phyloP scores from a whole-genome alignment of 1,284 basidiomycete genomes.

The Prillingera fragicola region DNA sequence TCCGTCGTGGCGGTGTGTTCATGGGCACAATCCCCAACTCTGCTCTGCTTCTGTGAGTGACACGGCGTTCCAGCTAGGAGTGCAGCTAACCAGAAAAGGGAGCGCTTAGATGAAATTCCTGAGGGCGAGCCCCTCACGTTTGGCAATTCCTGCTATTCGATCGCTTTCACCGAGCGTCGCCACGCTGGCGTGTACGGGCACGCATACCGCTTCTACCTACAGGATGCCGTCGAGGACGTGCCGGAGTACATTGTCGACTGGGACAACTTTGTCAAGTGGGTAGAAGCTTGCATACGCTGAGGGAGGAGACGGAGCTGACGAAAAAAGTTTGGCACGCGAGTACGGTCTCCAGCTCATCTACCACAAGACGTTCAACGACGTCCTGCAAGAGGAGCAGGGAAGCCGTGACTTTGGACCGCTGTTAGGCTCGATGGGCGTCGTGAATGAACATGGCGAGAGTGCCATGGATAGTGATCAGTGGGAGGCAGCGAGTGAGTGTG shows the following conservation, averaged over 20 bases:
- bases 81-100: constrained; percentile 49
- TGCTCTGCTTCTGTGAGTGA: constrained; percentile 66
- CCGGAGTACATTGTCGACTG: constrained; percentile 95
- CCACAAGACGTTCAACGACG: constrained; percentile 80
- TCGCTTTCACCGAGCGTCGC: constrained; percentile 69
- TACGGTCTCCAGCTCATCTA: constrained; percentile 72
- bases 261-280: constrained; percentile 82
- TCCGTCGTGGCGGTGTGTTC: constrained; percentile 79
- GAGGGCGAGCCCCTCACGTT: constrained; percentile 63
- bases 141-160: constrained; percentile 83
- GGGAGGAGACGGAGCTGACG: neutral
- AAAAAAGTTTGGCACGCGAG: constrained; percentile 68
- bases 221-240: constrained; percentile 93
- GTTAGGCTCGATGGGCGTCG: constrained; percentile 80
- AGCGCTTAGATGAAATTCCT: constrained; percentile 64
- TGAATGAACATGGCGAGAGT: constrained; percentile 73
- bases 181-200: constrained; percentile 73
- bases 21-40: constrained; percentile 92
- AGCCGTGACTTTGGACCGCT: constrained; percentile 70
- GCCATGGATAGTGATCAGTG: constrained; percentile 89
- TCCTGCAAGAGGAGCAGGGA: constrained; percentile 71
- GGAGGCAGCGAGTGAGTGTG: constrained; percentile 84
- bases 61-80: no score
- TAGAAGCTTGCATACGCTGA: constrained; percentile 14
- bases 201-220: constrained; percentile 86